A percentile compares a stretch with the other conserved stretches of the same genome.
Conservation (phyloP, 1,284 basidiomycete species). For the Amylostereum chailletii region DNA sequence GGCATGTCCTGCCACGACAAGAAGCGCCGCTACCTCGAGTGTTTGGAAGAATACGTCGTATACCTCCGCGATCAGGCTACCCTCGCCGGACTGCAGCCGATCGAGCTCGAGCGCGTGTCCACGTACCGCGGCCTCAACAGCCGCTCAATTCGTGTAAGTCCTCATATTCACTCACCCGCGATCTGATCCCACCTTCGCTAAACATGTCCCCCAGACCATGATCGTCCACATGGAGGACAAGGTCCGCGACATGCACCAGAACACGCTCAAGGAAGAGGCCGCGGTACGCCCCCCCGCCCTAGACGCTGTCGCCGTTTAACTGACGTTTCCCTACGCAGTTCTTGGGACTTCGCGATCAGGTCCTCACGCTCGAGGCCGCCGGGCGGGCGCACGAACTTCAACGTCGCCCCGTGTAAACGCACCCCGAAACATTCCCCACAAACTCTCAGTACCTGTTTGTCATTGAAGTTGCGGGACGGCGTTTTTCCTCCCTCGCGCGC, state of each 20-base stretch:
- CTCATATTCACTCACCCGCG: neutral
- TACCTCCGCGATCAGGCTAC: constrained; percentile 54
- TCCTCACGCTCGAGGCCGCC: constrained; percentile 4
- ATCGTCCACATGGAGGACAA: constrained; percentile 59
- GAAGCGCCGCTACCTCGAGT: constrained; percentile 63
- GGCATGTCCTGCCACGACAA: constrained; percentile 69
- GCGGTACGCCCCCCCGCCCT: constrained; percentile 26
- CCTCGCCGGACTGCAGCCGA: constrained; percentile 38
- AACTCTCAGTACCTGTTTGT: no score
- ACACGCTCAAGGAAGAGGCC: constrained; percentile 43
- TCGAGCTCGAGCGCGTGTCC: constrained; percentile 43
- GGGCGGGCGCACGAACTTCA: neutral
- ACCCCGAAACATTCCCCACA: no score
- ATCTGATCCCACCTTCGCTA: neutral
- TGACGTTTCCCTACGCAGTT: constrained; percentile 14
- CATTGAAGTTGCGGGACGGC: no score
- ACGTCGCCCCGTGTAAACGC: neutral
- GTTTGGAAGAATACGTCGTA: constrained; percentile 58
- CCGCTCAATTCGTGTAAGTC: constrained; percentile 38
- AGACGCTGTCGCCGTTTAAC: neutral
- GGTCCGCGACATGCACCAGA: constrained; percentile 36
- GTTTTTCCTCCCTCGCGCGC: no score
- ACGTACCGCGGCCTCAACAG: constrained; percentile 49
- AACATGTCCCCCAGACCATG: constrained; percentile 25
- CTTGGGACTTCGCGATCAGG: constrained; percentile 17